Evolutionary conservation across 306 rosid genomes (phyloP), one percentile per base, ranked within the genome.

Genomic region (Trifolium subterraneum): DNA sequence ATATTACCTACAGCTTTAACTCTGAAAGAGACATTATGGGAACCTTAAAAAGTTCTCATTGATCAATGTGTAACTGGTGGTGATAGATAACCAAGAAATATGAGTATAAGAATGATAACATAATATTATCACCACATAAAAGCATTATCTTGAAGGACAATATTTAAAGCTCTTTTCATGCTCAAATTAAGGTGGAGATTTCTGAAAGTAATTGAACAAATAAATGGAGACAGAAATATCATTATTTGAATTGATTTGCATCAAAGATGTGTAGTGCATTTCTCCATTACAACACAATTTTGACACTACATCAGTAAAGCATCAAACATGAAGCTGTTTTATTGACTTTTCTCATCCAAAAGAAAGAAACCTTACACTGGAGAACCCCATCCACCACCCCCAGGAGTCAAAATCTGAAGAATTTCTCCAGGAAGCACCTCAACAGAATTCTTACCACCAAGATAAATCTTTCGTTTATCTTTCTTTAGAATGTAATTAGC

Each of bases 321-420:
- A 80, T 63, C 56, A 80, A 51, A 48, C 72, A 62, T 63, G 70
- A 75, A 70, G 77, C 56, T 35, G 48, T 16, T 70, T 35, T 62
- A 47, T 35, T 66, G 38, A 47, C 10, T 27, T 59, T 45, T 60
- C 54, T 51, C 61, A 23, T 13, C 54, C 52, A 41, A 31, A 70
- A 74, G 73, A 74, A n/a, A 50, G 44, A 68, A 62, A 44, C 27
- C 23, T 70, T 72, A 75, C 78, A 63, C 16, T 10, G 83, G 79
- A 80, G 80, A 85, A 56, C 98, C 98, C 90, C 96, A 91, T 81
- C 96, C 97, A 25, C 97, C 98, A 50, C 98, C 98, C 69, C 97
- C 98, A 44, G 98, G 98, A 68, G 96, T 93, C 70, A 87, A 84
- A 72, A 93, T 89, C 85, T 86, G 94, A 70, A 93, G 88, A 81